Conservation (phyloP, 345 rosid genomes). For the Murraya paniculata region DNA sequence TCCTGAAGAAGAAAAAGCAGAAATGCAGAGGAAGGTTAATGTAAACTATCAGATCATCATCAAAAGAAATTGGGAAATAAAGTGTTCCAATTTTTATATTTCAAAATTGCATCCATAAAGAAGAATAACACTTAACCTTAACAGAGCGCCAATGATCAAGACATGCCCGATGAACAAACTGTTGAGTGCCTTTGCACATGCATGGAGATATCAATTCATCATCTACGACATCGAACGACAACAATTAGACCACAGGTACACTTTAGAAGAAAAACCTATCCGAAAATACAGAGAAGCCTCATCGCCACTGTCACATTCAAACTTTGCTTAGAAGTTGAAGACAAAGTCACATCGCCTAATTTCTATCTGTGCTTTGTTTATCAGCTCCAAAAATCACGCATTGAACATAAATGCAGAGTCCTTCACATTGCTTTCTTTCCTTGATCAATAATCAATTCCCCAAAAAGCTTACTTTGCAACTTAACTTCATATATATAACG, state of each 20-base stretch:
- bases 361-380: background rate
- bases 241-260: background rate
- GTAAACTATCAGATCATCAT: background rate
- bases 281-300: background rate
- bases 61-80: background rate
- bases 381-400: background rate
- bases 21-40: background rate
- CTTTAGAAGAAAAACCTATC: background rate
- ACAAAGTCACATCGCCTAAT: background rate
- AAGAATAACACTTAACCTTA: constrained; percentile 32
- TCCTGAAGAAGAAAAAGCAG: constrained; percentile 37
- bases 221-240: constrained; percentile 33
- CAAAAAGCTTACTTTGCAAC: background rate
- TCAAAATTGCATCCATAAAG: background rate
- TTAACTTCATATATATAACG: background rate
- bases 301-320: background rate
- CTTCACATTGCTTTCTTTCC: background rate
- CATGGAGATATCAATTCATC: constrained; percentile 97
- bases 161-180: constrained; percentile 82
- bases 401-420: background rate
- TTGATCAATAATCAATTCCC: background rate
- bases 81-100: background rate
- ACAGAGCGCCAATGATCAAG: constrained; percentile 93
- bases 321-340: background rate
- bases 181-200: constrained; percentile 97